Evolutionary conservation across 495 filamentous ascomycete species (phyloP).

Genomic region (Pyronema omphalodes): DNA sequence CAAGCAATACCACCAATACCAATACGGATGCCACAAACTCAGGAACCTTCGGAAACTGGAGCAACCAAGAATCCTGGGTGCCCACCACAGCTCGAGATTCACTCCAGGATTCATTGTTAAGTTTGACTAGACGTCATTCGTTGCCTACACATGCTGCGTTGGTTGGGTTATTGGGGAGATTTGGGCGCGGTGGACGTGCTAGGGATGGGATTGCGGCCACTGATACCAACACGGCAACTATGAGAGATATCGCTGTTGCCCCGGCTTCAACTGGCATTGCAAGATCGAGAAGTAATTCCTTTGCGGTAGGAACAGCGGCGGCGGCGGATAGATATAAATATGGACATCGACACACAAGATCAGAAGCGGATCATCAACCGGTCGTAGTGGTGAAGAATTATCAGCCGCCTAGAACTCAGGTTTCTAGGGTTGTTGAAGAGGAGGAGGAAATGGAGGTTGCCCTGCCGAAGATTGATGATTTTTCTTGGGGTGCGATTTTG

Average conservation of each 20-base stretch:
- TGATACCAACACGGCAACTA: not conserved
- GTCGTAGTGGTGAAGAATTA: conserved; percentile 25
- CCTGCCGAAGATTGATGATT: conserved; percentile 22
- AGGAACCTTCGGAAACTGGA: not conserved
- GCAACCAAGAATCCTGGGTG: not conserved
- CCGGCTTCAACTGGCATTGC: conserved; percentile 6
- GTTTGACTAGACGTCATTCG: conserved; percentile 23
- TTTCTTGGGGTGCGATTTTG: conserved; percentile 22
- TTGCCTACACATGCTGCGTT: conserved; percentile 17
- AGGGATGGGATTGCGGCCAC: not conserved
- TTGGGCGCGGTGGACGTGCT: not conserved
- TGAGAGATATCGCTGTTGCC: conserved; percentile 2
- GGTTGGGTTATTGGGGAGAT: not conserved
- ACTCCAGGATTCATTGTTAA: conserved; percentile 16
- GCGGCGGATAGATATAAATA: conserved; percentile 21
- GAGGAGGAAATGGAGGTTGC: conserved; percentile 18
- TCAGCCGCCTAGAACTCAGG: conserved; percentile 10
- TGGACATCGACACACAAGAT: conserved; percentile 22
- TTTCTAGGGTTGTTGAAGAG: not conserved
- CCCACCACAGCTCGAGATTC: not conserved
- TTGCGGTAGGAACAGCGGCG: conserved; percentile 4
- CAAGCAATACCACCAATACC: not conserved
- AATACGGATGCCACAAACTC: not conserved
- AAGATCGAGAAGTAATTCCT: conserved; percentile 6
- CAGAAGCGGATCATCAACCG: conserved; percentile 20